Evolutionary conservation across 441 rosid species (phyloP), one percentile per base, ranked within the genome.

Genomic region (Pelargonium cotyledonis): DNA sequence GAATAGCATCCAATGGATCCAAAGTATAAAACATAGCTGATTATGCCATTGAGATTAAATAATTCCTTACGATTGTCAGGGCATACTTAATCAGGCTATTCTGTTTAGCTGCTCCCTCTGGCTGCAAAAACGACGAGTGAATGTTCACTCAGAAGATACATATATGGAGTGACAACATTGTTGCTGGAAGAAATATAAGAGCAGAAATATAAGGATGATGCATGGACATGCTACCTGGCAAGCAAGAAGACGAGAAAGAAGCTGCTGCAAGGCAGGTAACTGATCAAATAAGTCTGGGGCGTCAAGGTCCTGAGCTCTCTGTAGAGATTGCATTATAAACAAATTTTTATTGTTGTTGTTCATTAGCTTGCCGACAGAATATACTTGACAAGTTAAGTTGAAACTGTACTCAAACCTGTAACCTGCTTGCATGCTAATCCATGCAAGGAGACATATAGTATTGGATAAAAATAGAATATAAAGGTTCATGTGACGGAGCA

Each of bases 241-340:
- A 57, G 55, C 82, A 66, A 85, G 84, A 72, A 85, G 80, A 68
- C 84, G 84, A 71, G 73, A 76, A 29, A 82, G 84, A 47, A 83
- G 78, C 72, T 78, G 80, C 72, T 83, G 88, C 79, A 83, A 63
- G 3, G 75, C 67, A 58, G 88, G 85, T 66, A 87, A 72, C 35
- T 85, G 85, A 26, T 82, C 81, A 2, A 85, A 81, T 65, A 87
- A 75, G 21, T 63, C 76, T 11, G 68, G 40, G 9, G 74, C 79
- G 68, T 85, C 79, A 53, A 78, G 77, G 47, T 67, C 79, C 72
- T 68, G 74, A 18, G 67, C 74, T 72, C 70, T 79, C 92, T 84
- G 70, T 23, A 57, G 65, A 65, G 1, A 44, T 57, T 43, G 31
- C 40, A 77, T 40, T 57, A 68, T 49, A 53, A 49, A 66, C 49